These are phyloP conservation scores for Brassica hybrid DNA, from an alignment of 441 rosid genomes.

Conservation along the genomic window DNA sequence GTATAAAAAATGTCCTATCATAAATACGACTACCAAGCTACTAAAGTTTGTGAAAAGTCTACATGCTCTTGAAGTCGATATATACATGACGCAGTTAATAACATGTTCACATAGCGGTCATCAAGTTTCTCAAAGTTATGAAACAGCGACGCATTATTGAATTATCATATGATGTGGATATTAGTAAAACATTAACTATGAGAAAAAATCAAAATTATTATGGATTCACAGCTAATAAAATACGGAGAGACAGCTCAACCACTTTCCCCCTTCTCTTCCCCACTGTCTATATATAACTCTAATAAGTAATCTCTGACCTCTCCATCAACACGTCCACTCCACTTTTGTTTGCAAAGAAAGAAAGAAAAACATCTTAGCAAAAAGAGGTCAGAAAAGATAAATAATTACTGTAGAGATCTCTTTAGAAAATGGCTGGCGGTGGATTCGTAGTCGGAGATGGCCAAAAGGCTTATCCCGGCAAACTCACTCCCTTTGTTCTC, in stretches of 20 bases:
- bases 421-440: constrained; percentile 67
- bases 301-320: constrained; percentile 15
- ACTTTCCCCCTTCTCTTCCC: background rate
- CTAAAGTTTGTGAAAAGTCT: background rate
- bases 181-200: constrained; percentile 14
- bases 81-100: constrained; percentile 20
- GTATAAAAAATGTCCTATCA: background rate
- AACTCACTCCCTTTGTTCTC: constrained; percentile 71
- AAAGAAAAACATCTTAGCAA: background rate
- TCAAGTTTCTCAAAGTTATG: constrained; percentile 29
- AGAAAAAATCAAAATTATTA: background rate
- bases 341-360: background rate
- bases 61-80: constrained; percentile 29
- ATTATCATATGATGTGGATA: constrained; percentile 35
- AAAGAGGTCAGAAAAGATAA: background rate
- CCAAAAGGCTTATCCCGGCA: constrained; percentile 76
- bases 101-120: constrained; percentile 40
- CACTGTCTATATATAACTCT: constrained; percentile 39
- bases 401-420: background rate
- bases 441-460: constrained; percentile 53
- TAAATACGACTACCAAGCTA: background rate
- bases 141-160: constrained; percentile 30
- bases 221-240: constrained; percentile 38
- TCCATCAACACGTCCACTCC: constrained; percentile 17
- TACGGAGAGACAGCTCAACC: constrained; percentile 37